Evolutionary conservation across 371 early-diverging fungal species (phyloP), one percentile per base, ranked within the genome.

Genomic region (Basidiobolus heterosporus): DNA sequence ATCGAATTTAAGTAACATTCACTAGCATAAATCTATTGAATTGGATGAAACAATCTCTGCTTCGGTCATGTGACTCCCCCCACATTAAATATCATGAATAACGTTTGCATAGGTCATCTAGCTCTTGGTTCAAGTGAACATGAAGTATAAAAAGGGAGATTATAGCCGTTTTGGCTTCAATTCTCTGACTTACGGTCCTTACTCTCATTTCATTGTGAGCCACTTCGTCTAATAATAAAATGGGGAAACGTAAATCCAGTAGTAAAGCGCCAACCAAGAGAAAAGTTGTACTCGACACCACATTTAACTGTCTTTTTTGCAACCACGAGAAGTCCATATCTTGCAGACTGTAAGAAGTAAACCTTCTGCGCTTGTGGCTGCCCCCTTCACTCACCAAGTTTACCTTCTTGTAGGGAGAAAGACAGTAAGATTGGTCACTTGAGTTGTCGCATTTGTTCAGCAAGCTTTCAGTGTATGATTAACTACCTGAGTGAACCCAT

Each of bases 251-350:
- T 54, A 89, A 89, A 66, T 69, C 76, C 37, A 72, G 75, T 22
- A 75, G 87, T 61, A 82, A 86, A 65, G 70, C 82, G 9, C 66
- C 60, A 41, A 74, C 70, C 50, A 76, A 75, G 53, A 63, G 72
- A 41, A 82, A 83, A 62, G 62, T 65, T 7, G 76, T 65, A 47
- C 77, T 91, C 23, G 86, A 84, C 54, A 80, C 73, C 41, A 71
- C 72, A 43, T 91, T 93, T 56, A 72, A 77, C 55, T 93, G 94
- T 47, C 66, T 86, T n/a, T 88, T 84, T 54, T 92, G 91, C 69
- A 84, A 82, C 55, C 90, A 92, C 57, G 89, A 91, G 50, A 74
- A 76, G 53, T 74, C 81, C 19, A 75, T 91, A 41, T 72, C 74
- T 36, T 69, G 72, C 52, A 82, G 81, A 62, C 61, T 88, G 84